Evolutionary conservation across 768 basidiomycete species (phyloP), one percentile per base, ranked within the genome.

Genomic region (Symmetrospora coprosmae): DNA sequence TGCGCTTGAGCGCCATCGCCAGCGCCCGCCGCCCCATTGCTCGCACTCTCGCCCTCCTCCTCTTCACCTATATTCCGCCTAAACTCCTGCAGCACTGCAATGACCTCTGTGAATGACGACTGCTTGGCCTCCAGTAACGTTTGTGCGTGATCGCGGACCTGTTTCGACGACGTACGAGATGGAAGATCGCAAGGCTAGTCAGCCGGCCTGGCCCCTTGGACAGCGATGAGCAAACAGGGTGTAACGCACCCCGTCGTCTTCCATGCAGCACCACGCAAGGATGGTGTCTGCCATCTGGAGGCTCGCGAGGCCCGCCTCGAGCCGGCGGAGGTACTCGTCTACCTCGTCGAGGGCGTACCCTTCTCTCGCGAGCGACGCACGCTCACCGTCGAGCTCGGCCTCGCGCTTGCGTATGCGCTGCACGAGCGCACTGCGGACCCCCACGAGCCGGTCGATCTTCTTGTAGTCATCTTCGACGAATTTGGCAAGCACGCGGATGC

Each of bases 211-310:
- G 21, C 16, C 4, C 9, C 41, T 7, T 17, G 19, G 16, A 7
- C 33, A 40, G 37, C 21, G 35, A 33, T n/a, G n/a, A n/a, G n/a
- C n/a, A n/a, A n/a, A n/a, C n/a, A n/a, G n/a, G 30, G 2, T n/a
- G 25, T 63, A 14, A 62, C 86, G 58, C 74, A 94, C 94, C 35
- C 92, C 94, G 67, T 97, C 92, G 67, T 97, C 92, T 73, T 99
- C 94, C 90, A 96, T 91, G 56, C 82, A 79, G 27, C 96, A 73
- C 94, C 94, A 99, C 4, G 86, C 89, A 37, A 96, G 73, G 62
- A 96, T 85, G 67, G 91, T 96, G 72, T 97, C 92, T 38, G 88
- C 80, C 17, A 83, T 88, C 68, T 97, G 92, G 7, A 97, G 73
- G 1, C 84, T 85, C 69, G 86, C 89, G 41, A 94, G 73, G 0